Evolutionary conservation across 2,329 filamentous ascomycete species (phyloP), one percentile per base, ranked within the genome.

Genomic region (Pseudogymnoascus verrucosus): DNA sequence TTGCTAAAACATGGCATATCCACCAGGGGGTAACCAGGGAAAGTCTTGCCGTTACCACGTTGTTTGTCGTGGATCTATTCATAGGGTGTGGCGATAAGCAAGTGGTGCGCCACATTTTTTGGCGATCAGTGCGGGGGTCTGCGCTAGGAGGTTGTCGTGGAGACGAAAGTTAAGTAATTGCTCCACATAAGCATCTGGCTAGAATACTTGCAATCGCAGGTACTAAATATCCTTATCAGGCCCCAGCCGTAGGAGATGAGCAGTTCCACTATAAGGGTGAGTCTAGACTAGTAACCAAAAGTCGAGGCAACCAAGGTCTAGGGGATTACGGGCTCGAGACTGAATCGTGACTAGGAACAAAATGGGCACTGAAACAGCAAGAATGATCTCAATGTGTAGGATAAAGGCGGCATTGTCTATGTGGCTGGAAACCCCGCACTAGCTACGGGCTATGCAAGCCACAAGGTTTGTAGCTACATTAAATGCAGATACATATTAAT

Each of bases 1-100:
- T 54, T 54, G 11, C 44, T n/a, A 54, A 54, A 54, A n/a, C 44
- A 54, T 54, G 44, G 44, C 44, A 54, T 16, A 54, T 54, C 7
- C 44, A 54, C 44, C 28, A 21, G 44, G 26, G 26, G 44, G 14
- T 16, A 54, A 31, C 23, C 44, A 54, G 16, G 44, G 44, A 54
- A 54, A 54, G 44, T 28, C 44, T 54, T 54, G 23, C 44, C 14
- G 23, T 14, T 54, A 54, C 44, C 44, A 54, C 44, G 44, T 54
- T 54, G 44, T 54, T 54, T 16, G 44, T 19, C 21, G 12, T 47
- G 21, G 14, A 26, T 47, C 21, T 31, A 54, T 54, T 54, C 44
- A 31, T 54, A 54, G 23, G 21, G 23, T 54, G 44, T 54, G 44
- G 44, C 44, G 44, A 54, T 54, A 54, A 14, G 44, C 44, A n/a